These are phyloP conservation scores for Eucalyptus erythrocorys DNA, from an alignment of 345 rosid genomes.

Conservation along the genomic window DNA sequence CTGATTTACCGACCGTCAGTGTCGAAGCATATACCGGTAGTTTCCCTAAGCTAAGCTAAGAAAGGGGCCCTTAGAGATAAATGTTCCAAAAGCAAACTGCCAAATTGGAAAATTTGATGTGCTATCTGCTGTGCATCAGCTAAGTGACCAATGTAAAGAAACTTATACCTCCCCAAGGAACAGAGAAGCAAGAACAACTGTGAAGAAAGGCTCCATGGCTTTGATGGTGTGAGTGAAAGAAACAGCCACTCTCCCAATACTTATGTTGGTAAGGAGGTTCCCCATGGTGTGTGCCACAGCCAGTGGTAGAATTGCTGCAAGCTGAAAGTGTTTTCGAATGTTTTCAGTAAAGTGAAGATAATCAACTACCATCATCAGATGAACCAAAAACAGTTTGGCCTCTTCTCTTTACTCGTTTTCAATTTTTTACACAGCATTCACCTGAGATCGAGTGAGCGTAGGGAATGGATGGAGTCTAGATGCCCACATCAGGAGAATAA, in stretches of 20 bases:
- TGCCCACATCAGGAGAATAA: conserved; percentile 58
- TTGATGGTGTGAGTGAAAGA: conserved; percentile 95
- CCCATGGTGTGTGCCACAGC: conserved; percentile 78
- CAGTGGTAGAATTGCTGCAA: conserved; percentile 54
- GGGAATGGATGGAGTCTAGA: conserved; percentile 51
- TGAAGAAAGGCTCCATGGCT: conserved; percentile 93
- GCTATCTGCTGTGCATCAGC: background rate
- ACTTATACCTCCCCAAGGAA: conserved; percentile 54
- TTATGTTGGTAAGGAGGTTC: conserved; percentile 70
- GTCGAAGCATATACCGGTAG: background rate
- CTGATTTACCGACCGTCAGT: background rate
- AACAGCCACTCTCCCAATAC: conserved; percentile 66
- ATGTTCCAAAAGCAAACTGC: background rate
- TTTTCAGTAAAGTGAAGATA: background rate
- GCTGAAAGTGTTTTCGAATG: conserved; percentile 9
- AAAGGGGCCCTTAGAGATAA: background rate
- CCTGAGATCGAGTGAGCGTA: conserved; percentile 58
- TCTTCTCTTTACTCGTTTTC: background rate
- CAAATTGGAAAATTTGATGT: background rate
- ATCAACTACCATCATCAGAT: background rate
- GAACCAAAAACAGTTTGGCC: background rate
- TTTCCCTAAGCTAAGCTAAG: background rate
- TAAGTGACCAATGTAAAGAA: background rate
- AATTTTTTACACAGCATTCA: background rate
- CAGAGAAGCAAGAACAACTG: conserved; percentile 54